Percentiles rank a stretch among this genome's conserved stretches.
Conservation (phyloP, 2,329 filamentous ascomycete genomes). For the Cordyceps cicadae region DNA sequence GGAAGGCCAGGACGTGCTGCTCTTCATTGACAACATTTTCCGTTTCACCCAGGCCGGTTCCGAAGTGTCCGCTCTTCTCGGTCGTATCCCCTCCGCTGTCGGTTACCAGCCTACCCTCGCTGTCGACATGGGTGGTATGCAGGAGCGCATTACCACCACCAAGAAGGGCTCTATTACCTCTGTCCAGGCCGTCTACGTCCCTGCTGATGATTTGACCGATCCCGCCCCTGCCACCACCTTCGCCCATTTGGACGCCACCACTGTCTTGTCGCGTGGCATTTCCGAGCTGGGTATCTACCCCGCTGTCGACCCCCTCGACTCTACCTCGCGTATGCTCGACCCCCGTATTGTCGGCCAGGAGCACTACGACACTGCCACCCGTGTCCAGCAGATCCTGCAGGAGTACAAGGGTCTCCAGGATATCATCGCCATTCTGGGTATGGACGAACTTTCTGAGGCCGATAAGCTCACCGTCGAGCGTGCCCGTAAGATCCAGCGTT, state of each 20-base stretch:
- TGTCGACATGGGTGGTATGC: slow-evolving; percentile 98
- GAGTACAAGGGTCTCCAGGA: slow-evolving; percentile 99
- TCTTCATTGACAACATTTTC: slow-evolving; percentile 99
- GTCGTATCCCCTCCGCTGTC: slow-evolving; percentile 99
- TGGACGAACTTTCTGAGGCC: slow-evolving; percentile 98
- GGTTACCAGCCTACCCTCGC: slow-evolving; percentile 99
- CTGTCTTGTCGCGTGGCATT: slow-evolving; percentile 99
- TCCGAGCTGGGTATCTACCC: slow-evolving; percentile 99
- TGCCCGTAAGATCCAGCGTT: slow-evolving; percentile 99
- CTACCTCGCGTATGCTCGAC: slow-evolving; percentile 98
- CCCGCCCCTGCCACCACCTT: slow-evolving; percentile 98
- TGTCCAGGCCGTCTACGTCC: slow-evolving; percentile 99
- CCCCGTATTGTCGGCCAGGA: slow-evolving; percentile 97
- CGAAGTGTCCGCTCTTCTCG: slow-evolving; percentile 97
- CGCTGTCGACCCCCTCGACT: slow-evolving; percentile 98
- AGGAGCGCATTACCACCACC: slow-evolving; percentile 99
- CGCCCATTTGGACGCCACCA: slow-evolving; percentile 99
- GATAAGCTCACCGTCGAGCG: slow-evolving; percentile 99
- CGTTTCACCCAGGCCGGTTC: slow-evolving; percentile 99
- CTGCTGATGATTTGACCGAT: slow-evolving; percentile 99
- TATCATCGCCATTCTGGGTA: slow-evolving; percentile 99
- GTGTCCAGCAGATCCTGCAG: slow-evolving; percentile 98
- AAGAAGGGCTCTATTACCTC: slow-evolving; percentile 99
- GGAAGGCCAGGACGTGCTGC: slow-evolving; percentile 89
- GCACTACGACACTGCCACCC: slow-evolving; percentile 90